Evolutionary conservation across 129 eudicot genomes (phyloP).

Genomic region (Escallonia herrerae): DNA sequence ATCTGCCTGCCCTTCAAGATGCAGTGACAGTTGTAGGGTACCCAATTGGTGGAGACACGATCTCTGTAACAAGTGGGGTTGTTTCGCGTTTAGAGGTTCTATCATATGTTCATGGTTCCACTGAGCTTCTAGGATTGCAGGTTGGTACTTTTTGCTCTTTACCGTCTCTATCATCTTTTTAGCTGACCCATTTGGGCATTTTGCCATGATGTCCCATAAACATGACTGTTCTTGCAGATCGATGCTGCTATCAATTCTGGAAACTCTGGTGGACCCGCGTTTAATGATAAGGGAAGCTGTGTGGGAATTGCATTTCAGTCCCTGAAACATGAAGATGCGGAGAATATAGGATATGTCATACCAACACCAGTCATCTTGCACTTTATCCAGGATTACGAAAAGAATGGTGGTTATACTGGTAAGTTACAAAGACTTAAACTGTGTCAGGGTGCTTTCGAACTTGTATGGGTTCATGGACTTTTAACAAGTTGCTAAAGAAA

Average conservation of each 20-base stretch:
- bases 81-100: slow-evolving; percentile 94
- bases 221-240: slow-evolving; percentile 38
- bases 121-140: slow-evolving; percentile 98
- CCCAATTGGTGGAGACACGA: slow-evolving; percentile 97
- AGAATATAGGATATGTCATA: too few species aligned
- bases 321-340: slow-evolving; percentile 96
- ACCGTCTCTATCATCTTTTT: neutral
- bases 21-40: slow-evolving; percentile 99
- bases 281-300: slow-evolving; percentile 80
- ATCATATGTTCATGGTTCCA: slow-evolving; percentile 94
- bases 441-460: neutral
- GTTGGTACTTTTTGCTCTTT: slow-evolving; percentile 15
- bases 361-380: slow-evolving; percentile 96
- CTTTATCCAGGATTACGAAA: slow-evolving; percentile 86
- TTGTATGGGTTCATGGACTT: neutral
- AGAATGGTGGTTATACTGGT: slow-evolving; percentile 91
- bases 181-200: neutral
- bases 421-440: neutral
- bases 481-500: too few species aligned
- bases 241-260: slow-evolving; percentile 99
- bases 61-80: slow-evolving; percentile 97
- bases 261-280: slow-evolving; percentile 98
- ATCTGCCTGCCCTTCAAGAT: slow-evolving; percentile 92
- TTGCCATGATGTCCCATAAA: slow-evolving; percentile 2
- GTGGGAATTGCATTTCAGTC: slow-evolving; percentile 99